phyloP scores from a whole-genome alignment of 768 basidiomycete genomes.

The Xerocomellus amylosporus region DNA sequence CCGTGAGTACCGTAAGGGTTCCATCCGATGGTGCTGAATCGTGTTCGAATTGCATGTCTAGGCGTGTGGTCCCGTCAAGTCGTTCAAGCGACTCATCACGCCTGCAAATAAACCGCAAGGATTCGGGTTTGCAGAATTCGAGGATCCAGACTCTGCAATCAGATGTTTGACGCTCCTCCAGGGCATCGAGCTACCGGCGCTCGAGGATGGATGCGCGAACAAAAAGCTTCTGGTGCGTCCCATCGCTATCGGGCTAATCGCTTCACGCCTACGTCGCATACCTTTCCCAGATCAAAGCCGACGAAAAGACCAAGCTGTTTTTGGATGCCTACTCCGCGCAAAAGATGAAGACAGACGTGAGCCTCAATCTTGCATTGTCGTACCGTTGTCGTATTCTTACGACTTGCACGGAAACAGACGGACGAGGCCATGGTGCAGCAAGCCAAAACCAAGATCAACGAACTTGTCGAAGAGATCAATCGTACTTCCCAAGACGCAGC shows the following conservation, averaged over 20 bases:
- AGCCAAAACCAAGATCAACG: conserved; percentile 62
- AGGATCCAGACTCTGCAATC: conserved; percentile 88
- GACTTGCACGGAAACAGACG: conserved; percentile 40
- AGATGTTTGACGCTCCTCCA: conserved; percentile 69
- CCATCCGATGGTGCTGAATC: background rate
- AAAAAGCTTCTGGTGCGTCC: conserved; percentile 70
- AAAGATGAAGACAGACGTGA: conserved; percentile 78
- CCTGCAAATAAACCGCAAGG: conserved; percentile 93
- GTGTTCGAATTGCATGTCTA: conserved; percentile 29
- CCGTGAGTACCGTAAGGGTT: conserved; percentile 45
- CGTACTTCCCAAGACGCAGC: conserved; percentile 72
- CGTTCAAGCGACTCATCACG: conserved; percentile 90
- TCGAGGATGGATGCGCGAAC: conserved; percentile 56
- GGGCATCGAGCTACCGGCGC: conserved; percentile 58
- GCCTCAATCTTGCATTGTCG: conserved; percentile 25
- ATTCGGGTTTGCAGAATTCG: conserved; percentile 95
- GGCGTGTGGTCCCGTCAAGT: conserved; percentile 88
- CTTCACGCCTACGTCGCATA: conserved; percentile 41
- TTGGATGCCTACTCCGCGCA: conserved; percentile 82
- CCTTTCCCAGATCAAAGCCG: conserved; percentile 76
- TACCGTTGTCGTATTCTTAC: background rate
- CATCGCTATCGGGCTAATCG: background rate
- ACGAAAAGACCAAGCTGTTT: conserved; percentile 89
- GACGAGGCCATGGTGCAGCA: conserved; percentile 66
- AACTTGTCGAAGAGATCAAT: conserved; percentile 69